Base-by-base conservation (phyloP, 768 basidiomycete species). In the Mrakia gelida region DNA sequence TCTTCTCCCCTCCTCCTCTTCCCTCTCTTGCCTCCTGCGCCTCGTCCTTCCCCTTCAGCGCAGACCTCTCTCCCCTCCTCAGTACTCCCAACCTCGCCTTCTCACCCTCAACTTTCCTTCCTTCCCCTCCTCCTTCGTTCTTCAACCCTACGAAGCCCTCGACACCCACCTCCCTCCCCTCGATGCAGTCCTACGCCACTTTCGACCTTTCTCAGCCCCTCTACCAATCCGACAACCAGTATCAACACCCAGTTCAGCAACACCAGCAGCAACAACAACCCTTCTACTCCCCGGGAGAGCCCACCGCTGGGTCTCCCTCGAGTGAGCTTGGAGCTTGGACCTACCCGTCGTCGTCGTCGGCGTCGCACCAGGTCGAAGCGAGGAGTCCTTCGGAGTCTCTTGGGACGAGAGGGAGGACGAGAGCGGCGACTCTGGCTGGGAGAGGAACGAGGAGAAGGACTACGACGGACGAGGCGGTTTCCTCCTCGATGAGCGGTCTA, bases 391-490 rank as follows among this genome's bases (percentile, higher is more conserved):
- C 67, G n/a, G 38, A 70, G 26, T 45, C 26, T n/a, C 4, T 16
- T 5, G 65, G 32, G 7, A 26, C 41, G 67, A 16, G 67, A 43
- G 67, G 67, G 43, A 38, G 67, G 38, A 41, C 67, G 1, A 45
- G 67, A n/a, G 67, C 67, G 26, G 67, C 67, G 32, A 70, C 67
- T n/a, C 67, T 70, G 13, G 67, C 67, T 18, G 26, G 67, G 26
- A 34, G 26, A 41, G 67, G 38, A 3, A 18, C 3, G 38, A 41
- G 38, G 26, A 38, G 34, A 23, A 34, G 67, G 38, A 41, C 23
- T 13, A 70, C 41, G 67, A 45, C 67, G 13, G 67, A 45, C 34
- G 67, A 70, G 41, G 7, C 26, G 7, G 67, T 70, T 21, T 70
- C 67, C 13, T 26, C 34, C 3, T 70, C 67, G 34, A 70, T 70